phyloP scores from a whole-genome alignment of 2,329 filamentous ascomycete species.

The Fusarium goolgardi region DNA sequence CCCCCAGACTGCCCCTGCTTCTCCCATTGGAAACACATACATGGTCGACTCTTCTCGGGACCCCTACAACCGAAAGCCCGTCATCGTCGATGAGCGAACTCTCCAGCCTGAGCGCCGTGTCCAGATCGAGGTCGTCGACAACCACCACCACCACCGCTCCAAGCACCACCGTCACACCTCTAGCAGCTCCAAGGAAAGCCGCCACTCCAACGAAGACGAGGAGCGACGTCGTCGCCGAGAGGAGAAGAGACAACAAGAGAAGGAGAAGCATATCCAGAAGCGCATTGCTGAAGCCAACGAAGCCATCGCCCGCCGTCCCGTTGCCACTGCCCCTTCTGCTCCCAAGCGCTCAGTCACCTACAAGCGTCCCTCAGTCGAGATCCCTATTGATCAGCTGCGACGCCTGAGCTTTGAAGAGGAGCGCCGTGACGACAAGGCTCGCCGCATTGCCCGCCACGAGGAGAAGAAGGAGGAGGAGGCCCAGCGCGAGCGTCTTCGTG shows the following conservation, averaged over 20 bases:
- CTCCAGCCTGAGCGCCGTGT: constrained; percentile 46
- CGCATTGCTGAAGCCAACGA: constrained; percentile 57
- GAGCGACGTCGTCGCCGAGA: constrained; percentile 44
- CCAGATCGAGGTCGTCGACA: constrained; percentile 54
- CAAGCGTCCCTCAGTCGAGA: constrained; percentile 42
- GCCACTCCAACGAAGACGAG: constrained; percentile 48
- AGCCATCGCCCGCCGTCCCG: constrained; percentile 55
- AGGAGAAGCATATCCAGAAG: constrained; percentile 46
- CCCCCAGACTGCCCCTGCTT: constrained; percentile 57
- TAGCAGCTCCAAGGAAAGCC: constrained; percentile 52
- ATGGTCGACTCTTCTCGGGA: constrained; percentile 44
- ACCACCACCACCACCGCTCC: constrained; percentile 41
- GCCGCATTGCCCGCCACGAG: constrained; percentile 44
- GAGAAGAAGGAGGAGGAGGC: constrained; percentile 54
- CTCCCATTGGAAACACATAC: constrained; percentile 50
- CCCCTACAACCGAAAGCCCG: constrained; percentile 47
- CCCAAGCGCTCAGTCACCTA: constrained; percentile 43
- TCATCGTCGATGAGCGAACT: constrained; percentile 55
- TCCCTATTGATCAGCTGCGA: constrained; percentile 51
- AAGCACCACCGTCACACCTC: constrained; percentile 54
- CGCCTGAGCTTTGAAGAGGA: constrained; percentile 50
- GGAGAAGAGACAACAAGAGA: constrained; percentile 46
- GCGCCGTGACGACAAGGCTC: constrained; percentile 50
- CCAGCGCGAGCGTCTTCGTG: constrained; percentile 54
- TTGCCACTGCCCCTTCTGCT: constrained; percentile 47